These are phyloP conservation scores for Didymella exigua DNA, from an alignment of 2,329 filamentous ascomycete genomes.

Conservation along the genomic window DNA sequence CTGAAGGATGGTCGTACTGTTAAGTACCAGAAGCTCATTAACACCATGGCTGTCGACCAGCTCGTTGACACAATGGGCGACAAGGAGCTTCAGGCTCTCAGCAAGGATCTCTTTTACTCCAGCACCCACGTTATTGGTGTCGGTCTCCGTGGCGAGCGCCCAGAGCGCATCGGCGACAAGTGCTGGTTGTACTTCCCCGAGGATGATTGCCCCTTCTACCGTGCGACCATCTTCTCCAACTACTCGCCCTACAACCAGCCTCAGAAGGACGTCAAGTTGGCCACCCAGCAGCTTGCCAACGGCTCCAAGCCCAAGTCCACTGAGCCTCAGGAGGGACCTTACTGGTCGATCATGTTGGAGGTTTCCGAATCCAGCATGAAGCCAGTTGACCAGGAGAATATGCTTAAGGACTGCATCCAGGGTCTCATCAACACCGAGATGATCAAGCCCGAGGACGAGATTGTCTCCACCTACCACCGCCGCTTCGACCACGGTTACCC, in stretches of 20 bases:
- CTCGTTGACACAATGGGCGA: slow-evolving; percentile 88
- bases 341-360: slow-evolving; percentile 99
- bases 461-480: slow-evolving; percentile 97
- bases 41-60: slow-evolving; percentile 93
- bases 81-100: slow-evolving; percentile 78
- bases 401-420: slow-evolving; percentile 90
- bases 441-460: slow-evolving; percentile 88
- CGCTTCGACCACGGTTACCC: slow-evolving; percentile 98
- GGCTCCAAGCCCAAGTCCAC: slow-evolving; percentile 78
- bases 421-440: slow-evolving; percentile 98
- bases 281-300: slow-evolving; percentile 83
- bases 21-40: slow-evolving; percentile 89
- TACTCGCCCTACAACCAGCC: slow-evolving; percentile 99
- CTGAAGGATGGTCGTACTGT: slow-evolving; percentile 85
- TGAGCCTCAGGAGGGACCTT: slow-evolving; percentile 83
- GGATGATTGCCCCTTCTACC: slow-evolving; percentile 98
- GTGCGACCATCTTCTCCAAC: slow-evolving; percentile 99
- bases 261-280: slow-evolving; percentile 77
- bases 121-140: slow-evolving; percentile 97
- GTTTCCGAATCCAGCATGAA: slow-evolving; percentile 96
- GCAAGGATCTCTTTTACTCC: slow-evolving; percentile 94
- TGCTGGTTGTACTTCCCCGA: slow-evolving; percentile 99
- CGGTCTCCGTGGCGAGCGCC: slow-evolving; percentile 87
- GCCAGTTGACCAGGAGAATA: slow-evolving; percentile 82
- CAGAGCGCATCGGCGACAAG: slow-evolving; percentile 97